These are phyloP conservation scores for Cryptosporidium meleagridis DNA, from an alignment of 169 alveolate species.

Conservation along the genomic window DNA sequence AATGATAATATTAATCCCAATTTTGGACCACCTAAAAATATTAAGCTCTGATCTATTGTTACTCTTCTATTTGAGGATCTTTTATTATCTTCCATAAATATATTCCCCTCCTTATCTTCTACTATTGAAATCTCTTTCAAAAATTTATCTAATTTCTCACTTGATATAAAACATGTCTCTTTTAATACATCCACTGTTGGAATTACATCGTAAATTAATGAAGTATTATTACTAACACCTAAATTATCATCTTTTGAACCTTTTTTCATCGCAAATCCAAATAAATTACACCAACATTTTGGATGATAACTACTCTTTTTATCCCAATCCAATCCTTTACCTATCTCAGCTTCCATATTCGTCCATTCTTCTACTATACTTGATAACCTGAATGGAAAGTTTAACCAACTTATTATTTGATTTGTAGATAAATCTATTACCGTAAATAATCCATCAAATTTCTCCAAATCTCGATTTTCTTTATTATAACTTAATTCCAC, in stretches of 20 bases:
- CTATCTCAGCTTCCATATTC: not conserved
- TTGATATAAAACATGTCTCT: conserved; percentile 59
- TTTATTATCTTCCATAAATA: not conserved
- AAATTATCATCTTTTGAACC: not conserved
- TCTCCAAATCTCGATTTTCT: not conserved
- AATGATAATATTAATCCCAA: conserved; percentile 59
- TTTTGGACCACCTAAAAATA: conserved; percentile 67
- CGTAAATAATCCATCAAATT: conserved; percentile 65
- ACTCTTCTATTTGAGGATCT: no score
- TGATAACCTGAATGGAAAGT: conserved; percentile 47
- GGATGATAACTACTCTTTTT: conserved; percentile 51
- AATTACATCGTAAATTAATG: conserved; percentile 50
- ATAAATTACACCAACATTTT: conserved; percentile 73
- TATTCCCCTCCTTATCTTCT: not conserved
- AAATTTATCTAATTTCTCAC: conserved; percentile 23
- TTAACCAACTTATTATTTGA: conserved; percentile 43
- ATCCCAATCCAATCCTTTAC: conserved; percentile 9
- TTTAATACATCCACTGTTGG: conserved; percentile 63
- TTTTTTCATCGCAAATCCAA: conserved; percentile 63
- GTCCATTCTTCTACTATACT: conserved; percentile 61
- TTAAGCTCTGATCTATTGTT: not conserved
- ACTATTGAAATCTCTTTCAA: not conserved
- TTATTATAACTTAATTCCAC: not conserved
- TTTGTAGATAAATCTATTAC: conserved; percentile 60
- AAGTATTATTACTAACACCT: not conserved